phyloP scores from a whole-genome alignment of 2,329 filamentous ascomycete genomes.

The Colletotrichum higginsianum region DNA sequence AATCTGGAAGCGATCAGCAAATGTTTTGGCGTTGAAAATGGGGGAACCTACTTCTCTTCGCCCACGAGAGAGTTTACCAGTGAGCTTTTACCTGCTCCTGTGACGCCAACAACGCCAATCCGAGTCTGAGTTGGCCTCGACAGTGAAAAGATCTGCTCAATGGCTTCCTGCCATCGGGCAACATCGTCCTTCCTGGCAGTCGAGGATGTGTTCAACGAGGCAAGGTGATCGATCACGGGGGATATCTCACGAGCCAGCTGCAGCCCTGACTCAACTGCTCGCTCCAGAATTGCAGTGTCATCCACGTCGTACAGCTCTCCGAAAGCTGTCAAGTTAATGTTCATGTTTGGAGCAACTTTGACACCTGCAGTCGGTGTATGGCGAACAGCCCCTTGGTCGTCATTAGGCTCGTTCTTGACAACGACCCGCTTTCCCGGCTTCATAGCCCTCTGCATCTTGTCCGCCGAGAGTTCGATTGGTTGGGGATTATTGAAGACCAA shows the following conservation, averaged over 20 bases:
- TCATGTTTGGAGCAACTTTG: rapidly evolving
- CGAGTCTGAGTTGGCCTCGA: not conserved
- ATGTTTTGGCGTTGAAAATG: rapidly evolving
- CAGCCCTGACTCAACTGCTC: not conserved
- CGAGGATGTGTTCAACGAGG: not conserved
- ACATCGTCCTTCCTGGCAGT: not conserved
- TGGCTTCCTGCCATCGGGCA: not conserved
- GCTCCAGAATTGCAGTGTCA: not conserved
- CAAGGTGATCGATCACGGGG: not conserved
- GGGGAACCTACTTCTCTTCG: not conserved
- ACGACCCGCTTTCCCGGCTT: too few relatives aligned
- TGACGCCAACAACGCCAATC: not conserved
- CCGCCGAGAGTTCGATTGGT: too few relatives aligned
- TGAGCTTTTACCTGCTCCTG: slow-evolving; percentile 1
- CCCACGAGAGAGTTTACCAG: not conserved
- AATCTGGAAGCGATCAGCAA: slow-evolving; percentile 48
- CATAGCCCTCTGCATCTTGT: too few relatives aligned
- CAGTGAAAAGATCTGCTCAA: not conserved
- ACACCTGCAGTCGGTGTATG: not conserved
- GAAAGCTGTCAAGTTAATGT: not conserved
- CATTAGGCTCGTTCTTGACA: too few relatives aligned
- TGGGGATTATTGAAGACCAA: too few relatives aligned
- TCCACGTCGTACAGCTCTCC: not conserved
- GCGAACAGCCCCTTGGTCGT: rapidly evolving
- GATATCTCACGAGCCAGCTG: not conserved